Evolutionary conservation across 805 yeast species (phyloP), one percentile per base, ranked within the genome.

Genomic region (Dipodascus geniculatus): DNA sequence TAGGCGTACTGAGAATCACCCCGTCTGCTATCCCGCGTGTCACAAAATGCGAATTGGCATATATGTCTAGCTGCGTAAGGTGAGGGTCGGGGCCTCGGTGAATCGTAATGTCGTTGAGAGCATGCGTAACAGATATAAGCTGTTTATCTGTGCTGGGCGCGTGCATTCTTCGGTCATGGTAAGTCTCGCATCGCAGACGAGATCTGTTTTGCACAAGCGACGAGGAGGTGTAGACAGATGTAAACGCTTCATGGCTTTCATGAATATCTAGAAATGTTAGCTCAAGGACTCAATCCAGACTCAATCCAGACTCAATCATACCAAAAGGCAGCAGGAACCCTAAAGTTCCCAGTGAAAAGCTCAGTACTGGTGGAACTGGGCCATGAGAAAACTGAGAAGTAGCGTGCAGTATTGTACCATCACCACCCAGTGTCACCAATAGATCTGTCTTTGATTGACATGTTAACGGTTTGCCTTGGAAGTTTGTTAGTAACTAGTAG

Each of bases 21-120:
- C 98, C 98, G 68, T 91, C 98, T 1, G 95, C 96, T 0, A 91
- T 85, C 2, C 96, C 89, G 52, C 90, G 79, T 4, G 98, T 91
- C 53, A 91, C 71, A 62, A 83, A 85, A 65, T 85, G 83, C 22
- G 87, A 88, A 66, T 90, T 93, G 23, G 90, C 83, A 58, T 75
- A 81, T n/a, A 91, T 82, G 59, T 90, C 96, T 55, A 91, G 72
- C 52, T 85, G 81, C 1, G 93, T 81, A 57, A 91, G 74, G 63
- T 87, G 90, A 1, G 97, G 96, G 31, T 87, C 80, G 48, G 84
- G 81, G 31, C 97, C 97, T 51, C 98, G 73, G 63, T 91, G 96
- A 51, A 91, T 69, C 23, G 84, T 85, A 19, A 91, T 80, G 65
- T 91, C 98, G 69, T 91, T 91, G 93, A 91, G 85, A 1, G 96